A percentile compares a stretch with the other conserved stretches of the same genome.
These are phyloP conservation scores for Porodaedalea pini DNA, from an alignment of 1,284 basidiomycete genomes.

Conservation along the genomic window DNA sequence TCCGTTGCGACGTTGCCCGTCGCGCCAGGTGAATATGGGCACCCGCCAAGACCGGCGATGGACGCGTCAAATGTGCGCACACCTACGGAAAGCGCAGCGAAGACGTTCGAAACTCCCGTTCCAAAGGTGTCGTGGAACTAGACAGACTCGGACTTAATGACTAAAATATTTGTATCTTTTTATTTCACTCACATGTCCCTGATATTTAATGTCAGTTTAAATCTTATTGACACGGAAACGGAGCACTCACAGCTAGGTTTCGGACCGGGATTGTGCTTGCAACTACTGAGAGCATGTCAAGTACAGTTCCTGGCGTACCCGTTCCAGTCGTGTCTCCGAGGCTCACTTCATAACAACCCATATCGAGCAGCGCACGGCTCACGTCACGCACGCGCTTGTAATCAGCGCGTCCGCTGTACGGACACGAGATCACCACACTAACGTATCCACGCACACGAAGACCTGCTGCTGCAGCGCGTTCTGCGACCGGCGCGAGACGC, in stretches of 20 bases:
- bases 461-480: slow-evolving; percentile 55
- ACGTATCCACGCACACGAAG: slow-evolving; percentile 86
- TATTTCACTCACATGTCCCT: slow-evolving; percentile 56
- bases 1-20: slow-evolving; percentile 93
- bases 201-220: slow-evolving; percentile 7
- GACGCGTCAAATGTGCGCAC: slow-evolving; percentile 71
- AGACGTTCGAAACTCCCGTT: slow-evolving; percentile 71
- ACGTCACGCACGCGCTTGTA: slow-evolving; percentile 67
- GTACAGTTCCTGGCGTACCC: slow-evolving; percentile 71
- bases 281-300: slow-evolving; percentile 68
- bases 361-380: slow-evolving; percentile 68
- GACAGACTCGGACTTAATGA: background rate
- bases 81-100: slow-evolving; percentile 60
- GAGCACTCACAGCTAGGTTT: slow-evolving; percentile 62
- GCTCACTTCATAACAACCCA: slow-evolving; percentile 94
- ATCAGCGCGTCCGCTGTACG: slow-evolving; percentile 80
- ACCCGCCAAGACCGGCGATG: slow-evolving; percentile 88
- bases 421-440: slow-evolving; percentile 81
- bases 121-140: slow-evolving; percentile 94
- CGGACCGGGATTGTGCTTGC: slow-evolving; percentile 57
- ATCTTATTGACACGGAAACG: slow-evolving; percentile 9
- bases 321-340: slow-evolving; percentile 91
- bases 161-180: slow-evolving; percentile 20
- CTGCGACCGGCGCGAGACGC: slow-evolving; percentile 61
- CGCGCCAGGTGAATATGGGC: slow-evolving; percentile 93